Evolutionary conservation across 768 basidiomycete species (phyloP).

Genomic region (Hysterangium stoloniferum): DNA sequence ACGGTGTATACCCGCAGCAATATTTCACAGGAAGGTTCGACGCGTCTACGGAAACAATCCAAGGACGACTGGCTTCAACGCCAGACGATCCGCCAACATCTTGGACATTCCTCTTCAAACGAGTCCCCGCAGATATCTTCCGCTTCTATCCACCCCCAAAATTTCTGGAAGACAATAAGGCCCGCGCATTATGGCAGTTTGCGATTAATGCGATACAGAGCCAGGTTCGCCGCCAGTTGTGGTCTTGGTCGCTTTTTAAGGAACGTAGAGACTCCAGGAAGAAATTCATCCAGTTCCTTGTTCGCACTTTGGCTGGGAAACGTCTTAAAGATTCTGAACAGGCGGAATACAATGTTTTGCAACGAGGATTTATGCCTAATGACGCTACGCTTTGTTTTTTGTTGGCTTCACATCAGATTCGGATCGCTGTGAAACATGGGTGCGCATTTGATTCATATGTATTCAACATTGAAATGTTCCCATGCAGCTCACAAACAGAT

Average conservation of each 20-base stretch:
- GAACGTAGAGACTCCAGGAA: slow-evolving; percentile 2
- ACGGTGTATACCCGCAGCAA: slow-evolving; percentile 9
- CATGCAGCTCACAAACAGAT: no score
- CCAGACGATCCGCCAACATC: background rate
- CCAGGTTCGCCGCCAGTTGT: slow-evolving; percentile 19
- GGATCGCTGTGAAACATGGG: background rate
- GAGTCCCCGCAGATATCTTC: slow-evolving; percentile 21
- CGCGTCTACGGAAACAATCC: background rate
- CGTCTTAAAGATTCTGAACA: background rate
- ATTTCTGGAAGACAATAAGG: slow-evolving; percentile 19
- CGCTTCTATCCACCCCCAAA: slow-evolving; percentile 23
- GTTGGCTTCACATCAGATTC: background rate
- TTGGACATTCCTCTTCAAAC: slow-evolving; percentile 22
- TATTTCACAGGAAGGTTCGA: background rate
- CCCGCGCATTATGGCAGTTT: slow-evolving; percentile 27
- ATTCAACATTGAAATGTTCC: slow-evolving; percentile 8
- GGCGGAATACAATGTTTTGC: background rate
- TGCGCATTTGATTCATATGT: background rate
- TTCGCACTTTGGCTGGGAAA: no score
- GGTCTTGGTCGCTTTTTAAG: slow-evolving; percentile 27
- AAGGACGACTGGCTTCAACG: background rate
- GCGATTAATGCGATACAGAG: slow-evolving; percentile 22
- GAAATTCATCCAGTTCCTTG: background rate
- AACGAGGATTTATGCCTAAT: background rate
- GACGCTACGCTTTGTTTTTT: background rate